A percentile compares a stretch with the other conserved stretches of the same genome.
These are phyloP conservation scores for Sclerotinia subarctica DNA, from an alignment of 2,329 filamentous ascomycete species.

Conservation along the genomic window DNA sequence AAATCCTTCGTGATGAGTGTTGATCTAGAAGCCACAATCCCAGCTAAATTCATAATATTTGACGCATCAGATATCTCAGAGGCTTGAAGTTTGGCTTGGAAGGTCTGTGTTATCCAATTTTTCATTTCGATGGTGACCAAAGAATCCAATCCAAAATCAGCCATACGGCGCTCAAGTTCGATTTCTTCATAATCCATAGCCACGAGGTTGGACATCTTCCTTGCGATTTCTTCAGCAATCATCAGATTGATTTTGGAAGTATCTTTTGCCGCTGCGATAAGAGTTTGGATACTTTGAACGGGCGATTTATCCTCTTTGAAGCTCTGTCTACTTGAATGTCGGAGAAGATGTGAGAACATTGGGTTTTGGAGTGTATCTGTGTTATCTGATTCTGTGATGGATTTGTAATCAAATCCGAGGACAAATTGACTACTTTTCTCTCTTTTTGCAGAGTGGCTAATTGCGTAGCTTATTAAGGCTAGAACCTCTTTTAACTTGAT, in stretches of 20 bases:
- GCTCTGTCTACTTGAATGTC: background rate
- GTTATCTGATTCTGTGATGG: conserved; percentile 17
- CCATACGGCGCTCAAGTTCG: background rate
- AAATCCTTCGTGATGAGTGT: background rate
- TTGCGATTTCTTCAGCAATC: background rate
- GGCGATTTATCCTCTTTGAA: background rate
- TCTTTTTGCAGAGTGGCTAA: background rate
- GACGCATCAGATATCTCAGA: background rate
- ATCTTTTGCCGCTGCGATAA: background rate
- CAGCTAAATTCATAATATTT: background rate
- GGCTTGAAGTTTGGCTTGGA: background rate
- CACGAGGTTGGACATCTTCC: background rate
- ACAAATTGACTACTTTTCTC: conserved; percentile 1
- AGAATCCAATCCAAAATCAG: background rate
- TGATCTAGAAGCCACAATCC: background rate
- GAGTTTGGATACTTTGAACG: background rate
- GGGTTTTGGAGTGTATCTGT: conserved; percentile 16
- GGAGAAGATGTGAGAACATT: conserved; percentile 18
- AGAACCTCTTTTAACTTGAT: background rate
- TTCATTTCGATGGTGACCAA: conserved; percentile 2
- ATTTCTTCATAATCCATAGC: background rate
- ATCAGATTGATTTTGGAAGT: too few species aligned
- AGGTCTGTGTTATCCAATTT: background rate
- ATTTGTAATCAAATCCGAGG: conserved; percentile 16
- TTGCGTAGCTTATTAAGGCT: background rate